phyloP scores from a whole-genome alignment of 2,329 filamentous ascomycete genomes.

The Calonectria montana region DNA sequence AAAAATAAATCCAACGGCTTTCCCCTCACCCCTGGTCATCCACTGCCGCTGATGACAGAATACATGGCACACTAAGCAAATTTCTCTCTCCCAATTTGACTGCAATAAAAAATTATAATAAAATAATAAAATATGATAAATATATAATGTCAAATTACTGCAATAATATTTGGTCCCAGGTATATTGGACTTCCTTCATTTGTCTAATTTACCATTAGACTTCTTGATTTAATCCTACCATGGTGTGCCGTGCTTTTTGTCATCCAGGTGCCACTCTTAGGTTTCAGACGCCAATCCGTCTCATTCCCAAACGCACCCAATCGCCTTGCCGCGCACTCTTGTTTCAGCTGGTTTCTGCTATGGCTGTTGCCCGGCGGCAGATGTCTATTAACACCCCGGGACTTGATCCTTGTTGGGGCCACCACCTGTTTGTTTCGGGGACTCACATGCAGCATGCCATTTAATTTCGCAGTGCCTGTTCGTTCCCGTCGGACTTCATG shows the following conservation, averaged over 20 bases:
- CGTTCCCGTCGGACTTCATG: neutral
- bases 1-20: conserved; percentile 9
- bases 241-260: no score
- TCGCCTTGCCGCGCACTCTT: neutral
- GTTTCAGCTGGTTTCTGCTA: conserved; percentile 5
- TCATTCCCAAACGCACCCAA: conserved; percentile 1
- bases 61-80: no score
- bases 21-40: neutral
- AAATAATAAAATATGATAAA: no score
- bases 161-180: no score
- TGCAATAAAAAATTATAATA: no score
- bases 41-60: neutral
- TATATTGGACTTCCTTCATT: no score
- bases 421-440: neutral
- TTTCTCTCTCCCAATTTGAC: no score
- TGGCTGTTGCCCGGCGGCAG: conserved; percentile 5
- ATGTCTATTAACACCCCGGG: neutral
- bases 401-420: neutral
- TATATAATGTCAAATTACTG: no score
- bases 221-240: no score
- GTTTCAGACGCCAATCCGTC: conserved; percentile 13
- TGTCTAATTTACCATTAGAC: no score
- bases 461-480: neutral
- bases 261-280: neutral
- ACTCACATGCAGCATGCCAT: neutral